Percentiles rank a stretch among this genome's conserved stretches.
Conservation (phyloP, 208 protist species). For the Wallacemonas sp. region DNA sequence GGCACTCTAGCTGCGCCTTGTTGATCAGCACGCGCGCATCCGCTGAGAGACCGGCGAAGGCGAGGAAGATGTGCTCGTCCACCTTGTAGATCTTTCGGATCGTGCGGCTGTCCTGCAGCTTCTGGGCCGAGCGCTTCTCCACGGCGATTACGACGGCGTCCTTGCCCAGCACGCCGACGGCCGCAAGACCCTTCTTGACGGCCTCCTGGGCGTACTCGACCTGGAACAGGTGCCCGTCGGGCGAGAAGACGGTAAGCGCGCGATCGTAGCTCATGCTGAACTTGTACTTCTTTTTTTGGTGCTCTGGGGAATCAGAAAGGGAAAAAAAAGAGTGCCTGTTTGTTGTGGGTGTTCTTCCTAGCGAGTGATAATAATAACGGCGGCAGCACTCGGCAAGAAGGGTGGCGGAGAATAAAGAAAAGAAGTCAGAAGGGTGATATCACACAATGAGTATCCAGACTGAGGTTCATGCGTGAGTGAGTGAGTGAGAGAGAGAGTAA, state of each 20-base stretch:
- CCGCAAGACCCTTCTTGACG: slow-evolving; percentile 96
- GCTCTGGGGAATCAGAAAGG: neutral
- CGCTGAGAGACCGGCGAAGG: slow-evolving; percentile 98
- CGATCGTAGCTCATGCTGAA: slow-evolving; percentile 96
- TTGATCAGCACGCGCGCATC: slow-evolving; percentile 99
- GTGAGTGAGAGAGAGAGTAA: no score
- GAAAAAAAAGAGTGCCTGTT: slow-evolving; percentile 15
- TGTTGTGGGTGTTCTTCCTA: no score
- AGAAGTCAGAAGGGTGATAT: neutral
- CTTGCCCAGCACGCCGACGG: slow-evolving; percentile 87
- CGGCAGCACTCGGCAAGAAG: neutral
- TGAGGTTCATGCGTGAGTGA: no score
- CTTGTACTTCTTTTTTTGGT: slow-evolving; percentile 16
- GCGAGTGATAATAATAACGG: neutral
- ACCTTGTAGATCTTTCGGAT: slow-evolving; percentile 99
- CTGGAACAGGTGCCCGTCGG: slow-evolving; percentile 99
- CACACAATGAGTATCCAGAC: slow-evolving; percentile 2
- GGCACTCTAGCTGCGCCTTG: slow-evolving; percentile 98
- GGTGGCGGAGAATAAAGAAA: neutral
- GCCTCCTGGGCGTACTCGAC: slow-evolving; percentile 99
- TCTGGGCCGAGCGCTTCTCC: slow-evolving; percentile 98
- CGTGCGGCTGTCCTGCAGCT: slow-evolving; percentile 99
- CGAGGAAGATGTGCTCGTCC: slow-evolving; percentile 98
- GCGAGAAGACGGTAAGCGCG: slow-evolving; percentile 99
- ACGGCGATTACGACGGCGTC: slow-evolving; percentile 97